These are phyloP conservation scores for Coniochaeta hoffmannii DNA, from an alignment of 2,329 filamentous ascomycete species.

Conservation along the genomic window DNA sequence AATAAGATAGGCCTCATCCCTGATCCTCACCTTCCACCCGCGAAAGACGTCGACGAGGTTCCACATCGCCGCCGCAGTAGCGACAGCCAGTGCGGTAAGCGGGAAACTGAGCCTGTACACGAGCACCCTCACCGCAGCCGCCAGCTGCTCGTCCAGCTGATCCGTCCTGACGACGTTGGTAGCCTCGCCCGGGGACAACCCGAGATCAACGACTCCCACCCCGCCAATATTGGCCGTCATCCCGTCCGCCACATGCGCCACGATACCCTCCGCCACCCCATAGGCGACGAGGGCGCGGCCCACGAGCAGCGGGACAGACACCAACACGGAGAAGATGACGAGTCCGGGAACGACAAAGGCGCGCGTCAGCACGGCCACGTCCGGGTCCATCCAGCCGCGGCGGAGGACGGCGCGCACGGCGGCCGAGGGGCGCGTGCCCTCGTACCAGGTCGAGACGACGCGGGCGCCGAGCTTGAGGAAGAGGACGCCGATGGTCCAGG, in stretches of 20 bases:
- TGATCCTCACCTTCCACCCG: conserved; percentile 72
- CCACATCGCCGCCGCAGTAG: conserved; percentile 36
- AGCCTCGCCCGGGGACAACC: conserved; percentile 8
- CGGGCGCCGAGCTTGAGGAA: conserved; percentile 77
- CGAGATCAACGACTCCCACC: conserved; percentile 11
- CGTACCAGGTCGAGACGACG: conserved; percentile 59
- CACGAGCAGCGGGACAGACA: conserved; percentile 56
- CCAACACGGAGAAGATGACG: conserved; percentile 52
- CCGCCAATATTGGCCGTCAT: background rate
- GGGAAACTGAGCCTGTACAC: conserved; percentile 65
- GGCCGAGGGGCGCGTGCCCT: conserved; percentile 62
- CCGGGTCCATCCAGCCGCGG: conserved; percentile 70
- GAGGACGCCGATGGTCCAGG: conserved; percentile 88
- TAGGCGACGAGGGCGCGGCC: conserved; percentile 43
- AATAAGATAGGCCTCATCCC: conserved; percentile 94
- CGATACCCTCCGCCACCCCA: conserved; percentile 10
- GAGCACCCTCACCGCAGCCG: conserved; percentile 24
- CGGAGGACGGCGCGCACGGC: conserved; percentile 69
- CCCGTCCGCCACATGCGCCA: conserved; percentile 4
- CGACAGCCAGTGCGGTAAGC: conserved; percentile 41
- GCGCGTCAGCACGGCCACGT: conserved; percentile 71
- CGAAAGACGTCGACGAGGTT: conserved; percentile 56
- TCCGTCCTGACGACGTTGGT: conserved; percentile 13
- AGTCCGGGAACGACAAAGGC: conserved; percentile 76
- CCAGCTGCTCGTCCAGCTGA: conserved; percentile 9